Percentiles rank a stretch among this genome's conserved stretches.
phyloP scores from a whole-genome alignment of 768 basidiomycete genomes.

The Pisolithus microcarpus region DNA sequence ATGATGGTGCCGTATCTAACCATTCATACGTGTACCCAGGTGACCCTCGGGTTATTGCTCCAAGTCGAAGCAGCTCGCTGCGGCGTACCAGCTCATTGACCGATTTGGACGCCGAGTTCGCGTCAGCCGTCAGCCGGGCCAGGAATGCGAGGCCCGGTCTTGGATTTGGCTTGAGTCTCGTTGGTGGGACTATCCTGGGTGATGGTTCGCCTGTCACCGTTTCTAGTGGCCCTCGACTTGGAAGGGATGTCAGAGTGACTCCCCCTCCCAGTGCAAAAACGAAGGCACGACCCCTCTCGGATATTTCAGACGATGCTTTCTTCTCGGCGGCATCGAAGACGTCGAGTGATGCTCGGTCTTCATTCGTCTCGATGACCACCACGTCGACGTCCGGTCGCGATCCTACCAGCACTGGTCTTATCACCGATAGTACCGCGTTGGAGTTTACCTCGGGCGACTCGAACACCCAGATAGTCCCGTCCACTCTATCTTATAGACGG shows the following conservation, averaged over 20 bases:
- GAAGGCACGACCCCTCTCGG: slow-evolving; percentile 22
- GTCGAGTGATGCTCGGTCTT: slow-evolving; percentile 25
- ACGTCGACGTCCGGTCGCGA: slow-evolving; percentile 21
- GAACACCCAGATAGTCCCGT: slow-evolving; percentile 41
- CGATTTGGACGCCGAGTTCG: slow-evolving; percentile 61
- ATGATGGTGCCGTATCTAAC: slow-evolving; percentile 63
- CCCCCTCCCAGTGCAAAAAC: slow-evolving; percentile 38
- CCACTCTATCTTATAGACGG: slow-evolving; percentile 45
- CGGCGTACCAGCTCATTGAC: slow-evolving; percentile 69
- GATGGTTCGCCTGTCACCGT: slow-evolving; percentile 65
- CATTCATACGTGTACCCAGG: slow-evolving; percentile 65
- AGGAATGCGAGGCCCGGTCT: slow-evolving; percentile 36
- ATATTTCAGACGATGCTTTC: slow-evolving; percentile 40
- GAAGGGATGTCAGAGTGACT: slow-evolving; percentile 36
- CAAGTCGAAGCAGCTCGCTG: slow-evolving; percentile 52
- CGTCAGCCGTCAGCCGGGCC: slow-evolving; percentile 36
- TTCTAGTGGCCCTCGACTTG: slow-evolving; percentile 52
- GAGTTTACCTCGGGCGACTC: slow-evolving; percentile 32
- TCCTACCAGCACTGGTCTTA: slow-evolving; percentile 25
- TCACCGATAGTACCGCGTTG: slow-evolving; percentile 34
- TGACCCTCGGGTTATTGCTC: slow-evolving; percentile 66
- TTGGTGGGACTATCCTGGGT: slow-evolving; percentile 35
- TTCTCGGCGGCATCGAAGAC: slow-evolving; percentile 37
- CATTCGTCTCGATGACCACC: slow-evolving; percentile 32
- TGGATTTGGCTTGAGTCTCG: slow-evolving; percentile 38